A percentile compares a stretch with the other conserved stretches of the same genome.
Evolutionary conservation across 2,329 filamentous ascomycete species (phyloP).

Genomic region (Stemphylium lycopersici): DNA sequence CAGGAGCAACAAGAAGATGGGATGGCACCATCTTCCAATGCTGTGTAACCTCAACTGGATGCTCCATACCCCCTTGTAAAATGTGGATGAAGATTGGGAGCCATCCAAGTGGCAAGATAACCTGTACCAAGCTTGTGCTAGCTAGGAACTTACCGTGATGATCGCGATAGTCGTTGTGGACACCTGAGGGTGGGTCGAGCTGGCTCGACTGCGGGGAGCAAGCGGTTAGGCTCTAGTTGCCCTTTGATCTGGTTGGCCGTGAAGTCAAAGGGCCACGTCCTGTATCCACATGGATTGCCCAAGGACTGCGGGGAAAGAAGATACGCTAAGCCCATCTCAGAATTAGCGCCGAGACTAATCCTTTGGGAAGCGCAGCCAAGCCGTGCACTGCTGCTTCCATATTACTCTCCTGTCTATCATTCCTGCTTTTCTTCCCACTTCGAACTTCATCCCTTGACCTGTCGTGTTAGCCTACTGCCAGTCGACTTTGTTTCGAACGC

Average conservation of each 20-base stretch:
- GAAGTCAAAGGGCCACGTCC: conserved; percentile 11
- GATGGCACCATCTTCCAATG: neutral
- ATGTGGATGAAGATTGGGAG: conserved; percentile 12
- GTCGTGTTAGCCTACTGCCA: conserved; percentile 10
- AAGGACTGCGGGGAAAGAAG: conserved; percentile 43
- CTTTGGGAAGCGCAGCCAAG: conserved; percentile 17
- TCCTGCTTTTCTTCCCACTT: conserved; percentile 10
- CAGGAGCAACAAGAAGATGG: neutral
- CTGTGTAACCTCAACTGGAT: neutral
- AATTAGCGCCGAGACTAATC: conserved; percentile 23
- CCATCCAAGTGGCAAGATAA: conserved; percentile 18
- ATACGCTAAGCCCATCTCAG: conserved; percentile 24
- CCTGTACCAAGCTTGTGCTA: conserved; percentile 25
- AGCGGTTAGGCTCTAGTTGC: conserved; percentile 20
- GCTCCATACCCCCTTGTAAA: conserved; percentile 9
- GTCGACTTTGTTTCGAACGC: conserved; percentile 23
- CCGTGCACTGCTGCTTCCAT: conserved; percentile 24
- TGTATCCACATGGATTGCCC: conserved; percentile 34
- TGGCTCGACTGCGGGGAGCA: conserved; percentile 23
- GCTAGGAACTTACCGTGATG: conserved; percentile 22
- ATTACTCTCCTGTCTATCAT: conserved; percentile 33
- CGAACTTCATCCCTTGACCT: conserved; percentile 12
- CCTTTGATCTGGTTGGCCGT: conserved; percentile 18
- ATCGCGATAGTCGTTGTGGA: conserved; percentile 29
- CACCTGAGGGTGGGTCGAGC: conserved; percentile 26